Base-by-base conservation (phyloP, 2,329 filamentous ascomycete genomes). In the Aspergillus jensenii region DNA sequence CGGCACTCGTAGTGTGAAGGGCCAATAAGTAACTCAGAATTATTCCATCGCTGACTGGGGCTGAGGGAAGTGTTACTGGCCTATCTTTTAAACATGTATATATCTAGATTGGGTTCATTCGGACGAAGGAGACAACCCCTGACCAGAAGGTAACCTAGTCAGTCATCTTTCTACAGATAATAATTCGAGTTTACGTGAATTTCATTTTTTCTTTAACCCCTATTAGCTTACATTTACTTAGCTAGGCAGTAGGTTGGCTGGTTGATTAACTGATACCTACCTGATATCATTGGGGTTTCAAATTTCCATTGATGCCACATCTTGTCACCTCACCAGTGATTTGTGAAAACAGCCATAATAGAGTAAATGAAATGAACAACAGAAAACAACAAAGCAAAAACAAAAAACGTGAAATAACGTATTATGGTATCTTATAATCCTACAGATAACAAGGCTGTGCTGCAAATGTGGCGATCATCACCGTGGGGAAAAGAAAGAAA, bases 361-460 rank as follows among this genome's bases (percentile, higher is more conserved):
- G 35, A 15, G 41, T 31, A n/a, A 31, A 33, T 47, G 8, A 47
- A 11, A 39, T 21, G 11, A 49, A 17, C 33, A 31, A 27, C 12
- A 21, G 44, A 54, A 21, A 50, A 35, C 47, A 25, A 19, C n/a
- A 35, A 39, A 35, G 17, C 7, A 33, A 51, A 46, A 37, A 41
- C 14, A 44, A 25, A 43, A 43, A 43, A 17, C 6, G n/a, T 21
- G 40, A 17, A 43, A n/a, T 21, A 48, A 48, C 45, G 25, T 21
- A 48, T 37, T 48, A 43, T 45, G 27, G 33, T 55, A 51, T 58
- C 51, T 58, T 55, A 51, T 58, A 55, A 43, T 55, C 46, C 51
- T 58, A 58, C 56, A 58, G 27, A 45, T 21, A 55, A 46, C 19
- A 37, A 21, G 44, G n/a, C 19, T 19, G 40, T 43, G 17, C 9